Conservation (phyloP, 2,329 filamentous ascomycete species). For the Neonectria hederae region DNA sequence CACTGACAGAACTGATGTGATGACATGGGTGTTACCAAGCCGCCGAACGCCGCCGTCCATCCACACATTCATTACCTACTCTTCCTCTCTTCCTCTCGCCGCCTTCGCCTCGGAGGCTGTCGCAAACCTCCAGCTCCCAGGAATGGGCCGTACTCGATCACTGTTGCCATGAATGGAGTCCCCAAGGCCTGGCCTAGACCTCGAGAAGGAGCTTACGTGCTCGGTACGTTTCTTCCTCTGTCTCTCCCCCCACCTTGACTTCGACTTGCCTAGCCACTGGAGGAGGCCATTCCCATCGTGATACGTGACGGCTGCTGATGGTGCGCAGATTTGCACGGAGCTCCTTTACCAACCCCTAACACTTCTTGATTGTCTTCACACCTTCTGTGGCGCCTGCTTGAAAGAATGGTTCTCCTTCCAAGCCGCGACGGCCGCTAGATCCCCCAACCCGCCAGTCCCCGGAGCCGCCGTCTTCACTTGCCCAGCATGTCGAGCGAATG, state of each 20-base stretch:
- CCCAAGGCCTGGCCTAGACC: constrained; percentile 67
- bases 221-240: constrained; percentile 67
- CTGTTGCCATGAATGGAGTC: constrained; percentile 58
- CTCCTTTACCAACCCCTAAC: constrained; percentile 91
- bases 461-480: constrained; percentile 77
- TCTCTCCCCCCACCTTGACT: constrained; percentile 26
- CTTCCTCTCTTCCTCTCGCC: constrained; percentile 23
- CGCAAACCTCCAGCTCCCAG: constrained; percentile 17
- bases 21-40: constrained; percentile 26
- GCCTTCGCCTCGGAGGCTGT: constrained; percentile 16
- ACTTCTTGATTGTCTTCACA: constrained; percentile 92
- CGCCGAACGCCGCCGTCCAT: constrained; percentile 25
- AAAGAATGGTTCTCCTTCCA: constrained; percentile 97
- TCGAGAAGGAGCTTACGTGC: constrained; percentile 95
- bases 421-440: constrained; percentile 65
- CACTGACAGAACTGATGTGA: constrained; percentile 29
- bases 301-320: constrained; percentile 26
- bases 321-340: constrained; percentile 89
- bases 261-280: constrained; percentile 2
- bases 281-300: constrained; percentile 19
- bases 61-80: constrained; percentile 18
- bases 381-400: constrained; percentile 93
- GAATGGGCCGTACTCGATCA: constrained; percentile 27
- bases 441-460: constrained; percentile 59
- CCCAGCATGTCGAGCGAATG: constrained; percentile 87